Base-by-base conservation (phyloP, 805 yeast genomes). In the Candida palmyrensis region DNA sequence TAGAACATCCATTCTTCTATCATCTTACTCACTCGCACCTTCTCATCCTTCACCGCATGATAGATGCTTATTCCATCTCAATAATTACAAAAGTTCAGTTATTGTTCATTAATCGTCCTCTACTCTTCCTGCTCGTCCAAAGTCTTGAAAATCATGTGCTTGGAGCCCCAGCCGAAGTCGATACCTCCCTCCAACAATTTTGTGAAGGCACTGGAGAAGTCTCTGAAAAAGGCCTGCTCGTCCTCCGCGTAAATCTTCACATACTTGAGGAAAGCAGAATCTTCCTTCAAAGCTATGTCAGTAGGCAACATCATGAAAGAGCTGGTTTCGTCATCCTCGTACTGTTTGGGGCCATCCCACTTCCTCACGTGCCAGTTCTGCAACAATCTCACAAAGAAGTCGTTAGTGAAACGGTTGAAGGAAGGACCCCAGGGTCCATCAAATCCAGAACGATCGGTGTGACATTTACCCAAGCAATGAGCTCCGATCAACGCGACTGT, bases 51-150 rank as follows among this genome's bases (percentile, higher is more conserved):
- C n/a, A n/a, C n/a, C n/a, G n/a, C n/a, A n/a, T n/a, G n/a, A n/a
- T n/a, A n/a, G n/a, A n/a, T n/a, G n/a, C n/a, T n/a, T n/a, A n/a
- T n/a, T n/a, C n/a, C n/a, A n/a, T n/a, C n/a, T n/a, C n/a, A n/a
- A n/a, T n/a, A n/a, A n/a, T n/a, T n/a, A n/a, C n/a, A n/a, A n/a
- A n/a, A n/a, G n/a, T n/a, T n/a, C 11, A 21, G 9, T 21, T 21
- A 10, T 21, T 9, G 24, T 9, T 21, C 24, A 21, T 21, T 21
- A 21, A 8, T 18, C 9, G 8, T 16, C 24, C 31, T 30, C 1
- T 32, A 33, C 8, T 40, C 41, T 20, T 63, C 75, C 63, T 82
- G 88, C 32, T 82, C 88, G 25, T 81, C 88, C 38, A 84, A 59
- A 22, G 90, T 79, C 56, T 78, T 68, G 58, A 82, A 80, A 28